phyloP scores from a whole-genome alignment of 139 green algal species.

The Closterium sp. region DNA sequence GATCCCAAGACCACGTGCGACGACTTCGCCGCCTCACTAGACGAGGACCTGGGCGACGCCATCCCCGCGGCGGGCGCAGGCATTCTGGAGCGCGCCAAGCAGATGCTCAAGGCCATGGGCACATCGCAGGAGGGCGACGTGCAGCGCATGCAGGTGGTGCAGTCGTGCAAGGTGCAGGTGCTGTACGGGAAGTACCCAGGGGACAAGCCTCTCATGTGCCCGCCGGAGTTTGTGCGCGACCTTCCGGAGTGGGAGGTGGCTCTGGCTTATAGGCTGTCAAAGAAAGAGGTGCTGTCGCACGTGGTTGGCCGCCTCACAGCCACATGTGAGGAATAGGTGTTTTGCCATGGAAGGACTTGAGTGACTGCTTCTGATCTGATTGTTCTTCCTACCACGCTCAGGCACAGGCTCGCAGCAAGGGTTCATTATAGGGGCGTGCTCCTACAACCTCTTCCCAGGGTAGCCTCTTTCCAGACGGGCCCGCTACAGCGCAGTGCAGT shows the following conservation, averaged over 20 bases:
- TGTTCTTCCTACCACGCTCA: too few relatives aligned
- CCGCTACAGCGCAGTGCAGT: too few relatives aligned
- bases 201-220: background rate
- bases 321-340: background rate
- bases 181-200: background rate
- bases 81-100: background rate
- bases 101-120: background rate
- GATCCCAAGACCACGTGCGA: too few relatives aligned
- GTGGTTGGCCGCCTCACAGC: background rate
- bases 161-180: background rate
- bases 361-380: too few relatives aligned
- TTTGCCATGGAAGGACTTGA: too few relatives aligned
- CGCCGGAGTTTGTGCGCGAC: background rate
- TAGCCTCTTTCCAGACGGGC: too few relatives aligned
- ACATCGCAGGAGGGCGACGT: background rate
- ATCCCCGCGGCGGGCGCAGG: background rate
- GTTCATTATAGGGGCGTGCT: too few relatives aligned
- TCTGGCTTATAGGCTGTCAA: background rate
- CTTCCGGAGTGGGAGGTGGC: background rate
- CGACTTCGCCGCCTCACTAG: too few relatives aligned
- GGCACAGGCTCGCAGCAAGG: too few relatives aligned
- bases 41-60: background rate
- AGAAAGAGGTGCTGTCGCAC: background rate
- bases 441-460: too few relatives aligned
- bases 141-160: background rate